These are phyloP conservation scores for Lathyrus oleraceus DNA, from an alignment of 306 rosid genomes.

Conservation along the genomic window DNA sequence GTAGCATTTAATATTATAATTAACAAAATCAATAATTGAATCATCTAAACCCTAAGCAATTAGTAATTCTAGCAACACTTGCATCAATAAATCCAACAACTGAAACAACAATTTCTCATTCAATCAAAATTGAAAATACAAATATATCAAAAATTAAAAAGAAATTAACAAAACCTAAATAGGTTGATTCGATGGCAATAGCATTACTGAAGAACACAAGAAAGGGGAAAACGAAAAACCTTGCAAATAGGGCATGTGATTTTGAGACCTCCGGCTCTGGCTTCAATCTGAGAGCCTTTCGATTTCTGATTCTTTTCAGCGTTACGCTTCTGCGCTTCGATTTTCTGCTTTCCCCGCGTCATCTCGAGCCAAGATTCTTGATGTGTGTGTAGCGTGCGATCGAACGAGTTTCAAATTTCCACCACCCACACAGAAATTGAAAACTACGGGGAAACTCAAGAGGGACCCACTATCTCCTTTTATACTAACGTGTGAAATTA, in stretches of 20 bases:
- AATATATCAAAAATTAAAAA: neutral
- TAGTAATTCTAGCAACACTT: constrained; percentile 4
- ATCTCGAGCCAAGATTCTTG: constrained; percentile 26
- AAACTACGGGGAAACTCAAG: too few relatives aligned
- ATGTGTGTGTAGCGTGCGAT: neutral
- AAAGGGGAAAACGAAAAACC: constrained; percentile 35
- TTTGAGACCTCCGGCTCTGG: constrained; percentile 89
- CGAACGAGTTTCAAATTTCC: neutral
- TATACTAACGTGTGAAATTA: too few relatives aligned
- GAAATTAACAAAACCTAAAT: constrained; percentile 25
- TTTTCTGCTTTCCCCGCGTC: constrained; percentile 98
- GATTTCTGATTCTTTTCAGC: constrained; percentile 79
- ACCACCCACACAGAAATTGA: neutral
- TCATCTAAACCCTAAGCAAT: constrained; percentile 5
- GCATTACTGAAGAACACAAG: neutral
- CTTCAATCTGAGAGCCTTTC: constrained; percentile 88
- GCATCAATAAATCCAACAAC: neutral
- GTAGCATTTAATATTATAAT: neutral
- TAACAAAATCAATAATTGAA: constrained; percentile 29
- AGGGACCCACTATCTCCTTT: too few relatives aligned
- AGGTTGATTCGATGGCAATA: constrained; percentile 15
- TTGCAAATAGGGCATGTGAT: constrained; percentile 84
- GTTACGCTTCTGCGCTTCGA: constrained; percentile 87
- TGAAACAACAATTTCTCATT: neutral
- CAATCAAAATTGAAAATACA: neutral